These are phyloP conservation scores for Clavispora fructus DNA, from an alignment of 805 yeast species.

Conservation along the genomic window DNA sequence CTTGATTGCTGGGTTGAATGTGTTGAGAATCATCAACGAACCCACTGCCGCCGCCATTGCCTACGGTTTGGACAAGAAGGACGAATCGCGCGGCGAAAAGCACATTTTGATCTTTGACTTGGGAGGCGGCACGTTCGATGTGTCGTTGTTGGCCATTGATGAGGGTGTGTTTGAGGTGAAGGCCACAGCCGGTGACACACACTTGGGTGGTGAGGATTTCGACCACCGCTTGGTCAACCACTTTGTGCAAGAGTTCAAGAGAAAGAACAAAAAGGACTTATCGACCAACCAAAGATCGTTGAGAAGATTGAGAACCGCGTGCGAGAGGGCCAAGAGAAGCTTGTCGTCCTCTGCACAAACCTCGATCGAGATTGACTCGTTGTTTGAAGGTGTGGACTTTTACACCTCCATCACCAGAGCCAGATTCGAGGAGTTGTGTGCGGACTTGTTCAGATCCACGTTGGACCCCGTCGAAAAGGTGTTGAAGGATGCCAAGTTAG, in stretches of 20 bases:
- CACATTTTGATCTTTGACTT: constrained; percentile 89
- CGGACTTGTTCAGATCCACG: constrained; percentile 89
- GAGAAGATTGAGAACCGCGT: constrained; percentile 97
- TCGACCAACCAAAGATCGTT: constrained; percentile 92
- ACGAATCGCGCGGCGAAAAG: constrained; percentile 60
- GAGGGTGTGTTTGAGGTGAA: constrained; percentile 89
- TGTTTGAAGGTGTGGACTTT: constrained; percentile 93
- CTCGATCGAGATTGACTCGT: constrained; percentile 89
- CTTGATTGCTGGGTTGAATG: constrained; percentile 42
- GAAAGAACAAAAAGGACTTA: constrained; percentile 95
- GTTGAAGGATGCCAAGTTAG: constrained; percentile 82
- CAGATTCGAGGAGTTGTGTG: constrained; percentile 94
- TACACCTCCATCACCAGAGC: constrained; percentile 96
- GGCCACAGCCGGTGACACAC: constrained; percentile 75
- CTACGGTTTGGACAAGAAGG: constrained; percentile 46
- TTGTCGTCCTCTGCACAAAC: constrained; percentile 94
- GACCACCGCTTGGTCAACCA: constrained; percentile 93
- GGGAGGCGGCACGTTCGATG: constrained; percentile 98
- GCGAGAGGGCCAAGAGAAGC: constrained; percentile 99
- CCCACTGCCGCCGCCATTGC: constrained; percentile 46
- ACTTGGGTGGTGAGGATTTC: constrained; percentile 92
- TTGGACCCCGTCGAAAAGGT: constrained; percentile 95
- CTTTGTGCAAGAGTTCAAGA: constrained; percentile 93
- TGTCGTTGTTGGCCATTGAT: constrained; percentile 79
- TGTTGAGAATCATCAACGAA: constrained; percentile 39